Evolutionary conservation across 805 yeast species (phyloP).

Genomic region (Alloascoidea africana): DNA sequence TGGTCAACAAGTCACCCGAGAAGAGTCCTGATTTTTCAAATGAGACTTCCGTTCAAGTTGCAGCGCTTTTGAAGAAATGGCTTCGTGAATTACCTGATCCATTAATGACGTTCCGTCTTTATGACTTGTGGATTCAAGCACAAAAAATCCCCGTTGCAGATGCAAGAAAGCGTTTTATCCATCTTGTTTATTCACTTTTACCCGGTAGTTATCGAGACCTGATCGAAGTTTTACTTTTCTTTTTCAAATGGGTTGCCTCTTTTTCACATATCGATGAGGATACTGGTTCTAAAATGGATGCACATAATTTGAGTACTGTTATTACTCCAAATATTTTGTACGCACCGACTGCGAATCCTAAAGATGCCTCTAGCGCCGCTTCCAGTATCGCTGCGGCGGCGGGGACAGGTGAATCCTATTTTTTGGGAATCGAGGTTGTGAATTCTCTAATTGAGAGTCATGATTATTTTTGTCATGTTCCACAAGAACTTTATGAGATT

Average conservation of each 20-base stretch:
- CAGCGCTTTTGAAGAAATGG: constrained; percentile 85
- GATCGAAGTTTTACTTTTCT: constrained; percentile 71
- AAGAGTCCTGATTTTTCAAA: constrained; percentile 52
- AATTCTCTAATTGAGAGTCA: constrained; percentile 70
- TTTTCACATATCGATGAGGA: constrained; percentile 88
- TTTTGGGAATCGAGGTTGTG: constrained; percentile 83
- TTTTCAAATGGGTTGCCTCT: constrained; percentile 90
- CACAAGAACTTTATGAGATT: constrained; percentile 41
- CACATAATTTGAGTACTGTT: constrained; percentile 89
- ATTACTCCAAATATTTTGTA: constrained; percentile 84
- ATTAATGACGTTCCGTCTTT: constrained; percentile 57
- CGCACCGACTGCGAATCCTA: constrained; percentile 16
- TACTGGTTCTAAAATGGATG: constrained; percentile 89
- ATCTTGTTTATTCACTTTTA: constrained; percentile 55
- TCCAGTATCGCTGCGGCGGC: neutral
- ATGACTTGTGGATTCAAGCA: constrained; percentile 64
- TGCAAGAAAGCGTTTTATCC: constrained; percentile 37
- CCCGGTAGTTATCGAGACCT: constrained; percentile 75
- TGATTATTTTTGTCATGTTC: constrained; percentile 67
- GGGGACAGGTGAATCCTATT: constrained; percentile 33
- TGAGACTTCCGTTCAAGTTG: constrained; percentile 82
- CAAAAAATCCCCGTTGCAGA: constrained; percentile 34
- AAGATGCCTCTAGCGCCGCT: neutral
- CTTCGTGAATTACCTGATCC: constrained; percentile 90
- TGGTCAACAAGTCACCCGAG: constrained; percentile 60